These are phyloP conservation scores for Mycena pura DNA, from an alignment of 768 basidiomycete genomes.

Conservation along the genomic window DNA sequence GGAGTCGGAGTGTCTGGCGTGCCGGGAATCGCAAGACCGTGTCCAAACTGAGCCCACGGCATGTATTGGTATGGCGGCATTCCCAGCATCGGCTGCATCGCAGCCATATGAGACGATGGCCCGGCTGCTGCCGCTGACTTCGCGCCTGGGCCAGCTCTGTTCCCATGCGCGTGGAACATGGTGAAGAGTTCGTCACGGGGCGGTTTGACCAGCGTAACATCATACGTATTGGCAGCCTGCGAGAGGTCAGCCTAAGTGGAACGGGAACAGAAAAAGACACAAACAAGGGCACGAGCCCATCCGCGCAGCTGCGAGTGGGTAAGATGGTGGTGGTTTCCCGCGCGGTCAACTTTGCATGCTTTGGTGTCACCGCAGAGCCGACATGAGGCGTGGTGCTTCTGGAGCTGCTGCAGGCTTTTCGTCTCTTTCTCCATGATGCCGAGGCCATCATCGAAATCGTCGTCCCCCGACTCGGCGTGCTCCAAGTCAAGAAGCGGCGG, in stretches of 20 bases:
- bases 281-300: slow-evolving; percentile 5
- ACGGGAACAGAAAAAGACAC: not conserved
- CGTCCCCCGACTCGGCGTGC: slow-evolving; percentile 1
- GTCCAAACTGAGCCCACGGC: no score
- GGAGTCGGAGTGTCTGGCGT: no score
- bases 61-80: no score
- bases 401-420: not conserved
- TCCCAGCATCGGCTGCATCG: no score
- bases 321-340: slow-evolving; percentile 1
- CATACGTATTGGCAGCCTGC: not conserved
- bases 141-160: no score
- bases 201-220: not conserved
- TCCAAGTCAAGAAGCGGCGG: slow-evolving; percentile 7
- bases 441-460: slow-evolving; percentile 1
- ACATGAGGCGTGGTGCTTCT: not conserved
- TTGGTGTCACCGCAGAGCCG: slow-evolving; percentile 1
- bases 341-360: slow-evolving; percentile 7
- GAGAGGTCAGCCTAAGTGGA: no score
- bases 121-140: no score
- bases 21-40: no score
- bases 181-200: not conserved
- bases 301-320: not conserved
- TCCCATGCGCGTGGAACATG: slow-evolving; percentile 12
- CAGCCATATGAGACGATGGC: no score
- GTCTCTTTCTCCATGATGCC: not conserved